A percentile compares a stretch with the other conserved stretches of the same genome.
Evolutionary conservation across 1,284 basidiomycete species (phyloP).

Genomic region (Psilocybe mexicana): DNA sequence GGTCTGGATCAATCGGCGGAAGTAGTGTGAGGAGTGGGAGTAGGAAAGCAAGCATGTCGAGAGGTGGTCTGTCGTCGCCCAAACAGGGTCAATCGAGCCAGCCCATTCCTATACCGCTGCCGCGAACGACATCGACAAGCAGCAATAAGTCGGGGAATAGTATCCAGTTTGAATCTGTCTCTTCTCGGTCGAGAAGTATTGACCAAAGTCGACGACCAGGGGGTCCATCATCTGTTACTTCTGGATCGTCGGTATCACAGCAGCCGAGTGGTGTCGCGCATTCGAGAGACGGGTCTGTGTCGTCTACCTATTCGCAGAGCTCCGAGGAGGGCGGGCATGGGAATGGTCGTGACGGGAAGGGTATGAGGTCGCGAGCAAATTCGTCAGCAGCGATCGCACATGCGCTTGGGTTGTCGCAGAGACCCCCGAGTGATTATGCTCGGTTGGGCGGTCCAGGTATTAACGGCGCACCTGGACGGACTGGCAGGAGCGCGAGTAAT

Average conservation of each 20-base stretch:
- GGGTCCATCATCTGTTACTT: not conserved
- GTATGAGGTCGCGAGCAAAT: constrained; percentile 20
- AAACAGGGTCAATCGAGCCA: not conserved
- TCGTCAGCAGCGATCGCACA: constrained; percentile 33
- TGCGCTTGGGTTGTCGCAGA: constrained; percentile 29
- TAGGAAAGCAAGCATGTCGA: constrained; percentile 6
- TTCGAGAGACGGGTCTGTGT: not conserved
- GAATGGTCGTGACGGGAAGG: not conserved
- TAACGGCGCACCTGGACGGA: constrained; percentile 18
- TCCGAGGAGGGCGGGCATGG: not conserved
- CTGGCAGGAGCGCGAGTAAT: constrained; percentile 17
- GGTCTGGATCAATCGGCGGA: not conserved
- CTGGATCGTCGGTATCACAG: not conserved
- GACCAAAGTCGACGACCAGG: constrained; percentile 6
- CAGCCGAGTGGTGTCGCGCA: not conserved
- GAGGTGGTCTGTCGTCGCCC: constrained; percentile 29
- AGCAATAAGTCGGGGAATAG: constrained; percentile 2
- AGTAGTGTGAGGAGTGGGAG: not conserved
- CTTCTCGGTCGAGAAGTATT: constrained; percentile 11
- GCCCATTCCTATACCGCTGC: not conserved
- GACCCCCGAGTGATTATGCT: constrained; percentile 31
- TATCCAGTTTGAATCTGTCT: constrained; percentile 23
- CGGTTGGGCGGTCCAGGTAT: constrained; percentile 38
- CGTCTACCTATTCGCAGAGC: not conserved
- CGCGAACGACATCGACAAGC: not conserved